Base-by-base conservation (phyloP, 2,329 filamentous ascomycete genomes). In the Aspergillus oerlinghausenensis region DNA sequence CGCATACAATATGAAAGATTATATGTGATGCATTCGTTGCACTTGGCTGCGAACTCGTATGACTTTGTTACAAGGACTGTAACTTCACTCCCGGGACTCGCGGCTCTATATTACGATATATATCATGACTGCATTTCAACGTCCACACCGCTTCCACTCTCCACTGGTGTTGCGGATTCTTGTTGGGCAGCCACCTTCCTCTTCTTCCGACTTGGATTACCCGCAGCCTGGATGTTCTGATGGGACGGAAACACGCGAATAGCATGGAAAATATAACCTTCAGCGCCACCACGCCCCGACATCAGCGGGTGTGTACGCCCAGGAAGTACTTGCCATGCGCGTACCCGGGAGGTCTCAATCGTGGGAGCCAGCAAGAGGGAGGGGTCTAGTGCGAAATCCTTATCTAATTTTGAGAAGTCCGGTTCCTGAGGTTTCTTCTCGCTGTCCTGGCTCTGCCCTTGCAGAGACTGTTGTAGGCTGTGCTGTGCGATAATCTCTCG, bases 301-400 rank as follows among this genome's bases (percentile, higher is more conserved):
- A 99, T 99, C 55, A 95, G 75, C 6, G 94, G 94, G 76, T 99
- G 94, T 52, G 94, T 97, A 54, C 94, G 80, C 0, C 91, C 90
- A 0, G 94, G 94, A 49, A 99, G 74, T 1, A 97, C 92, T 77
- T 99, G 94, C 90, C 91, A 97, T 53, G 84, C 81, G 60, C 89
- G 82, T 4, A 89, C 87, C 14, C 90, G 82, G 50, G 88, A 89
- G 2, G 87, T 94, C 76, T 97, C 92, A 53, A 99, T 80, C 11
- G 82, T 85, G 0, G 90, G 86, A 0, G 88, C 90, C 0, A 97
- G 82, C 3, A 99, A 73, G 52, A 96, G 75, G 2, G 90, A 89
- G 0, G 94, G 94, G 70, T 99, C 94, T 14, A 97, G 73, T 0
- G 91, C 89, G 69, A 96, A 97, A 63, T 95, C 89, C 0, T 86